Evolutionary conservation across 108 stramenopile genomes (phyloP), one percentile per base, ranked within the genome.

Genomic region (Nitzschia sp.): DNA sequence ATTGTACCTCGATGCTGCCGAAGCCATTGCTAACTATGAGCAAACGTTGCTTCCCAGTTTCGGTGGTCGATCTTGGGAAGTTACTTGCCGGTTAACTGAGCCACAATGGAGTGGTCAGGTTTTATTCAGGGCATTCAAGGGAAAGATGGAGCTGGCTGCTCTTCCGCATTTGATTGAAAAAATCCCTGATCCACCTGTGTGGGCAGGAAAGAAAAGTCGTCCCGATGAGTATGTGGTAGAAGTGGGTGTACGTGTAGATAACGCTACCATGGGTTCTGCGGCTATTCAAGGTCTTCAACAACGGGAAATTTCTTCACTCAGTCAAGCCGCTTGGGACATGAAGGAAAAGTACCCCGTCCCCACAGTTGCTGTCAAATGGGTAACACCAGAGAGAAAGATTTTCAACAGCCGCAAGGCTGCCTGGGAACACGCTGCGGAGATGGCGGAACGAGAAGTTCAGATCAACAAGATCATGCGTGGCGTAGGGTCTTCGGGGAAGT

Each of bases 1-100:
- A 51, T 64, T 80, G 7, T 88, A 88, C 55, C 65, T 69, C 20
- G 78, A 85, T 50, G 78, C 87, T 8, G 84, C 83, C 10, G 42
- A 78, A 63, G 85, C 83, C 41, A 76, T 89, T 44, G 82, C 71
- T 14, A 74, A 71, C 19, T 57, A 64, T 21, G 88, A 89, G 60
- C 70, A 82, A 57, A 43, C 72, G n/a, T 72, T 86, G 17, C 62
- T 92, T 26, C 91, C 91, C 2, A 83, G 75, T 51, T 84, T 84
- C 50, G 91, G 91, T 20, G 85, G 85, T 14, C 73, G 90, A 21
- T 86, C 84, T 34, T 92, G 91, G 91, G 81, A 83, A 65, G 76
- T 74, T 39, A 57, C 25, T 39, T 64, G 70, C 42, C 63, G 53
- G 10, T 20, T 80, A 8, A 65, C 65, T 3, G 87, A 83, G 44